These are phyloP conservation scores for Apiospora koreana DNA, from an alignment of 2,329 filamentous ascomycete species.

Conservation along the genomic window DNA sequence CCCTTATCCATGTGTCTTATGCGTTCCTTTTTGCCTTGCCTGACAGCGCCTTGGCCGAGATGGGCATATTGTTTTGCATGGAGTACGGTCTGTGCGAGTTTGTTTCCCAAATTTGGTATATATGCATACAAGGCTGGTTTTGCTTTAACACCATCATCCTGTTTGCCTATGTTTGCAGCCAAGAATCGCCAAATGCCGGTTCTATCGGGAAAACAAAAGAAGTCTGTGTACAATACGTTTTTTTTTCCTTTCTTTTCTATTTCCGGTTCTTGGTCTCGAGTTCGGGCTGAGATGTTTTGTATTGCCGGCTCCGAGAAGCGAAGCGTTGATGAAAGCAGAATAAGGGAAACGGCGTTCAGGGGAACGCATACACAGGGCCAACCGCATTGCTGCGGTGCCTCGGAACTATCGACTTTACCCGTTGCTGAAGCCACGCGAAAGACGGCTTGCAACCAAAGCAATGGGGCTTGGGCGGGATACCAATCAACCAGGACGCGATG, in stretches of 20 bases:
- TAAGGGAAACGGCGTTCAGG: not conserved
- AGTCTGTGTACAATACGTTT: constrained; percentile 8
- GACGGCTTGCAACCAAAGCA: not conserved
- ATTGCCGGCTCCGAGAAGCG: not conserved
- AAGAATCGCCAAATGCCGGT: not conserved
- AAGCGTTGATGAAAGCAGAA: not conserved
- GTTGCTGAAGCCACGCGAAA: not conserved
- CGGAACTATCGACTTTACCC: not conserved
- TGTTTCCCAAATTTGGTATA: constrained; percentile 19
- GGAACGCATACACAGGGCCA: not conserved
- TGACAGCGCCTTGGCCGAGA: not conserved
- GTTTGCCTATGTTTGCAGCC: not conserved
- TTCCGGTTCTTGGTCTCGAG: not conserved
- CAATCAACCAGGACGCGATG: not conserved
- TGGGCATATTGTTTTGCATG: not conserved
- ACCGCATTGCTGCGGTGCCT: not conserved
- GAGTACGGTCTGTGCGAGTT: not conserved
- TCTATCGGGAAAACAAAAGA: not conserved
- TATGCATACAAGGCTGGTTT: constrained; percentile 25
- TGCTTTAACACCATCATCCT: not conserved
- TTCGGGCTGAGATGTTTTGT: not conserved
- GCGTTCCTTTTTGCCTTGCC: not conserved
- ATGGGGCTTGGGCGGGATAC: not conserved
- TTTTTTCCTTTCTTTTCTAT: not conserved
- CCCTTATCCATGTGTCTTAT: not conserved